Base-by-base conservation (phyloP, 78 protist species). In the Dictyostelium purpureum region DNA sequence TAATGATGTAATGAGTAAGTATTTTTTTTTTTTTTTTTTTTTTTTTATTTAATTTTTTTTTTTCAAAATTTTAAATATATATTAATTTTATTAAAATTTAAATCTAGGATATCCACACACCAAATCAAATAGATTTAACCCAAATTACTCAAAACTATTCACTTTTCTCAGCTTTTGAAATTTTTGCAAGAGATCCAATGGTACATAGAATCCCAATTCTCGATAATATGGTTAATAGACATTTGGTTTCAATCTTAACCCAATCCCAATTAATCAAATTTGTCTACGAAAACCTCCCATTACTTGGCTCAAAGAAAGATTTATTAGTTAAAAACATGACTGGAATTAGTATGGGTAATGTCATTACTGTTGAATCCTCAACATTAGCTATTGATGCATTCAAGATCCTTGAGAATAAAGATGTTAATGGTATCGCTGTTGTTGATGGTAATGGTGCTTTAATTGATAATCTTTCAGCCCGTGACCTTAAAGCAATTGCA, bases 401-500 rank as follows among this genome's bases (percentile, higher is more conserved):
- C 81, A 79, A 81, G 43, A 18, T 70, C 16, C 14, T 90, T 57
- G 77, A 81, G 6, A 82, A 90, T 16, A 77, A 79, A 19, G 52
- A 79, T 37, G 45, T 90, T 35, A 69, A 33, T 79, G 94, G 94
- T 71, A 16, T 90, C 14, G 94, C 79, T 10, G 65, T 90, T n/a
- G 12, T 90, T 14, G 49, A 66, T 75, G 52, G 33, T 4, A 28
- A 40, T 1, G 94, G 94, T 18, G 45, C 45, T 1, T 65, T 90
- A 4, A 7, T 79, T 10, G 82, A 79, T 33, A 69, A 76, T 4
- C 71, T 90, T 6, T 85, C 92, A 14, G 69, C 38, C 33, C 45
- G 82, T 31, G 92, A 85, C 47, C 92, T 85, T 76, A 56, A 73
- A 77, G 92, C 81, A 37, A 85, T 85, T 26, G 80, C 82, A 1